Percentiles rank a stretch among this genome's conserved stretches.
phyloP scores from a whole-genome alignment of 2,329 filamentous ascomycete genomes.

The Colletotrichum incanum region DNA sequence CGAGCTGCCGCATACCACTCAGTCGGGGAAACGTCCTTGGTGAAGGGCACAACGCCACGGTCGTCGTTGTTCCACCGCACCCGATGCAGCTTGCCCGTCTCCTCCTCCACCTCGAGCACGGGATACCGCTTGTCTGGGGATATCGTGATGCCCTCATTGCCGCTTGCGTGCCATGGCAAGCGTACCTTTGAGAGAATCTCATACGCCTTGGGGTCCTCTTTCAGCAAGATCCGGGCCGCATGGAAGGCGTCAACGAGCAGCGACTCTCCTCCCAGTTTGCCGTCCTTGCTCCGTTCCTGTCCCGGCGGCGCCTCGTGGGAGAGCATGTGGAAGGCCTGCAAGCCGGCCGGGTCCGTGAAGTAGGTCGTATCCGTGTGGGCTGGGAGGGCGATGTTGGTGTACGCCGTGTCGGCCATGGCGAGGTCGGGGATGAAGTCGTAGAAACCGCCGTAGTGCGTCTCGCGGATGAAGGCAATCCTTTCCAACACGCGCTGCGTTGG shows the following conservation, averaged over 20 bases:
- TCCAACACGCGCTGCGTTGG: slow-evolving; percentile 83
- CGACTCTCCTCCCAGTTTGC: slow-evolving; percentile 77
- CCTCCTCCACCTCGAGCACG: slow-evolving; percentile 75
- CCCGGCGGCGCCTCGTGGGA: slow-evolving; percentile 77
- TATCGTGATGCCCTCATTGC: slow-evolving; percentile 87
- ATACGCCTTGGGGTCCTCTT: slow-evolving; percentile 71
- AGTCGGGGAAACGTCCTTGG: slow-evolving; percentile 61
- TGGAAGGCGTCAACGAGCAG: slow-evolving; percentile 90
- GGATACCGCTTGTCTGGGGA: slow-evolving; percentile 79
- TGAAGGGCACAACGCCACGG: slow-evolving; percentile 77
- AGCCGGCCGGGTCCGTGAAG: slow-evolving; percentile 90
- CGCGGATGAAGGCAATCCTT: slow-evolving; percentile 87
- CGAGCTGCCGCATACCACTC: slow-evolving; percentile 87
- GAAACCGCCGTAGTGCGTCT: slow-evolving; percentile 89
- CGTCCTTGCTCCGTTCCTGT: slow-evolving; percentile 45
- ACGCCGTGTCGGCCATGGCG: slow-evolving; percentile 90
- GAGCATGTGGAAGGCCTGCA: slow-evolving; percentile 94
- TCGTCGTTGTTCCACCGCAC: slow-evolving; percentile 97
- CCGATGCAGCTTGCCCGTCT: slow-evolving; percentile 61
- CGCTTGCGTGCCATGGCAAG: slow-evolving; percentile 88
- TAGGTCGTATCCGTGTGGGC: slow-evolving; percentile 97
- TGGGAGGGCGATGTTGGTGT: slow-evolving; percentile 86
- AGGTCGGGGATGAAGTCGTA: slow-evolving; percentile 92
- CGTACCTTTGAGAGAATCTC: slow-evolving; percentile 68
- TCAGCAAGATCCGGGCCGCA: slow-evolving; percentile 74